Base-by-base conservation (phyloP, 208 protist genomes). In the Paratrypanosoma confusum region DNA sequence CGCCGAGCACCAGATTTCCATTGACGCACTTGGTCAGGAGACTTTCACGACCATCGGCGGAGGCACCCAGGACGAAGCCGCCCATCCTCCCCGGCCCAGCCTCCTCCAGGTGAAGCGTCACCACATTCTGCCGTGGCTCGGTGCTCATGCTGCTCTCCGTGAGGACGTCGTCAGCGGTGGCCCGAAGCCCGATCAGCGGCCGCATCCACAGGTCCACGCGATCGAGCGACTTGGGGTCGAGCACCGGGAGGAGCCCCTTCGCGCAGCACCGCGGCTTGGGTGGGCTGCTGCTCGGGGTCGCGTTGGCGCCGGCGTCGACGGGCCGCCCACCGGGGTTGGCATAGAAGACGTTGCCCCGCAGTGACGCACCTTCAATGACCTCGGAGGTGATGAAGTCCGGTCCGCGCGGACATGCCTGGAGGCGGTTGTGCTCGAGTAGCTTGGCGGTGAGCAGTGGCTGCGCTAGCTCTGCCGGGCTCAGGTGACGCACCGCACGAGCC, bases 21-120 rank as follows among this genome's bases (percentile, higher is more conserved):
- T 65, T 56, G 18, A 75, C 67, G 42, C 81, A 90, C 43, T 64
- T 63, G 32, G 60, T 29, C 23, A 88, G 45, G 8, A 88, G 45
- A 37, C 55, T 68, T n/a, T 52, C 44, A 43, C 5, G 21, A 29
- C 40, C 14, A 17, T 34, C 0, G 45, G 37, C 17, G 11, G 16
- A 11, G 14, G 50, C 36, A 11, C 25, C 11, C 36, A 45, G 36
- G 25, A 75, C 32, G 52, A 65, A 88, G 34, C 79, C 73, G 10
- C 64, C 79, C 16, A 69, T 43, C 20, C 64, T 65, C 3, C 48
- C 36, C 14, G 71, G 56, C 39, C 64, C 59, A 1, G 53, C 46
- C 20, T 71, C 32, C 54, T 89, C 80, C n/a, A 89, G 65, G 0
- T 69, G 70, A 40, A 89, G 47, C 31, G 77, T 61, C 34, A 89